Conservation (phyloP, 345 rosid species). For the Heritiera fomes region DNA sequence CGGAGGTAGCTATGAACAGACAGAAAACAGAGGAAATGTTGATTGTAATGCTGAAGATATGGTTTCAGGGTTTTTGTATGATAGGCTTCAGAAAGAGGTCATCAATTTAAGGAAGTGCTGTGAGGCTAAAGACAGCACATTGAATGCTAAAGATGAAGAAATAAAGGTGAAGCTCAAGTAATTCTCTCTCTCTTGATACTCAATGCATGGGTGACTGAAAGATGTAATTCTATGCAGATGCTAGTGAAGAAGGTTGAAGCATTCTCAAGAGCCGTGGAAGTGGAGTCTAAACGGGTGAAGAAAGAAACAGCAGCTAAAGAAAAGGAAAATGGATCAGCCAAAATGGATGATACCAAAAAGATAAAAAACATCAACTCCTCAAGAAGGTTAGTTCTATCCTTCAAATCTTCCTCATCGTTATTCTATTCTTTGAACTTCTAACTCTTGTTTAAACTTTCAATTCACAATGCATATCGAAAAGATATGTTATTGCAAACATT, state of each 20-base stretch:
- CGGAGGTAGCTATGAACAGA: slow-evolving; percentile 33
- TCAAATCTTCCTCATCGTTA: neutral
- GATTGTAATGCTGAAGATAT: slow-evolving; percentile 39
- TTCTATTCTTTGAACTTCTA: neutral
- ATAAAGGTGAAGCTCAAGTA: slow-evolving; percentile 54
- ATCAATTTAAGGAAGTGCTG: slow-evolving; percentile 61
- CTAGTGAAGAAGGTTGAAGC: slow-evolving; percentile 81
- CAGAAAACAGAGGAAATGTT: slow-evolving; percentile 30
- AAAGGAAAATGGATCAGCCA: slow-evolving; percentile 47
- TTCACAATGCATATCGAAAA: neutral
- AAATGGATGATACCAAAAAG: slow-evolving; percentile 40
- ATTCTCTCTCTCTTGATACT: neutral
- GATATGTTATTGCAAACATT: neutral
- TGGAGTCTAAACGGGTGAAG: slow-evolving; percentile 75
- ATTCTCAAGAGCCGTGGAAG: slow-evolving; percentile 68
- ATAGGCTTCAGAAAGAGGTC: slow-evolving; percentile 85
- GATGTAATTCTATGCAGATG: slow-evolving; percentile 44
- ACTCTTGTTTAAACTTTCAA: neutral
- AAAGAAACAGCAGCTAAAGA: slow-evolving; percentile 75
- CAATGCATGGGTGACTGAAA: slow-evolving; percentile 16
- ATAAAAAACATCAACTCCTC: slow-evolving; percentile 28
- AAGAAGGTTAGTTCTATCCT: slow-evolving; percentile 32
- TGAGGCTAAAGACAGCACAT: slow-evolving; percentile 57
- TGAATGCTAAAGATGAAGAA: slow-evolving; percentile 70
- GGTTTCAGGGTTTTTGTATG: slow-evolving; percentile 90